phyloP scores from a whole-genome alignment of 164 flowering plant species.

The Stephania yunnanensis region DNA sequence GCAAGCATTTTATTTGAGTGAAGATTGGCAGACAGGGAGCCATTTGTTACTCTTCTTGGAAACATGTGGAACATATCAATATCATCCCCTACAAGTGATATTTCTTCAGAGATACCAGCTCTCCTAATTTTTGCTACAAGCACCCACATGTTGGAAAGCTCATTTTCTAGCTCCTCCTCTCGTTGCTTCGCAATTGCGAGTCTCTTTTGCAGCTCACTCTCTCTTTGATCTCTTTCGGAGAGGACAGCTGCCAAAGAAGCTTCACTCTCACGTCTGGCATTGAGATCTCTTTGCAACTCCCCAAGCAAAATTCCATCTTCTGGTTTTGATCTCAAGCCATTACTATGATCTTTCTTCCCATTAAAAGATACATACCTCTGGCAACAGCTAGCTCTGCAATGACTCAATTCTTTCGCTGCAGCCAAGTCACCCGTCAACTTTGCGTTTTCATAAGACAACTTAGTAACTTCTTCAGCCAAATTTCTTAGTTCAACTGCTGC shows the following conservation, averaged over 20 bases:
- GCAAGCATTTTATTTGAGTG: constrained; percentile 14
- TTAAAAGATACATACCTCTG: constrained; percentile 27
- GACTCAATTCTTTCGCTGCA: constrained; percentile 36
- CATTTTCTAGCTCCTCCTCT: constrained; percentile 66
- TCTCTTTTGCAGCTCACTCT: constrained; percentile 41
- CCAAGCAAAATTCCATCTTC: constrained; percentile 29
- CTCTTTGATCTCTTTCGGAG: constrained; percentile 46
- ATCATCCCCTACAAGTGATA: constrained; percentile 21
- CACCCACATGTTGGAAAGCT: constrained; percentile 79
- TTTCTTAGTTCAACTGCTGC: constrained; percentile 80
- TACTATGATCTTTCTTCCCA: constrained; percentile 22
- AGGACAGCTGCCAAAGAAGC: constrained; percentile 46
- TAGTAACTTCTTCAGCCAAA: constrained; percentile 86
- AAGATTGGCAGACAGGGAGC: constrained; percentile 20
- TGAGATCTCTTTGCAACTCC: constrained; percentile 50
- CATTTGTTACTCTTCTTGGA: constrained; percentile 18
- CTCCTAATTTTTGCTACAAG: constrained; percentile 60
- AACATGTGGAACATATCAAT: constrained; percentile 8
- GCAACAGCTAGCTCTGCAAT: constrained; percentile 25
- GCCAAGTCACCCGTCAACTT: constrained; percentile 53
- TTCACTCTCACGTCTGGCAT: constrained; percentile 47
- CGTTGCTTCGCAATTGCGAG: constrained; percentile 52
- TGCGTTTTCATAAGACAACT: constrained; percentile 71
- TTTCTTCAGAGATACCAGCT: constrained; percentile 28
- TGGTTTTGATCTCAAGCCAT: constrained; percentile 22